Evolutionary conservation across 129 eudicot species (phyloP).

Genomic region (Saussurea involucrata): DNA sequence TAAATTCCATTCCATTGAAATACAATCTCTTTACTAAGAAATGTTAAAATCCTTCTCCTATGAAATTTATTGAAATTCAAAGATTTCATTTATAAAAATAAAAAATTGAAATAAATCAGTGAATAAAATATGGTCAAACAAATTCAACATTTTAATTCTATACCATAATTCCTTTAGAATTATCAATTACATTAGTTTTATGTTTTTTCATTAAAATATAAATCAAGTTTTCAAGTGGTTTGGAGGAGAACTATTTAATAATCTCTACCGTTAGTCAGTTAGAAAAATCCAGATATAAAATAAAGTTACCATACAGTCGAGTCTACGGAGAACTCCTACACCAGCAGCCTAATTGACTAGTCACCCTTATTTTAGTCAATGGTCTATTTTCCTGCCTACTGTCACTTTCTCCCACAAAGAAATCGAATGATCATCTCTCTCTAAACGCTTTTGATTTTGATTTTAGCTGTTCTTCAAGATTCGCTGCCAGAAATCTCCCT

Average conservation of each 20-base stretch:
- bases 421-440: conserved; percentile 23
- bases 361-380: conserved; percentile 24
- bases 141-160: no score
- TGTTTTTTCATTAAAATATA: no score
- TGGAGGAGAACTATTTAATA: background rate
- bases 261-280: background rate
- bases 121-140: no score
- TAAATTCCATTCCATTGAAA: no score
- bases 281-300: conserved; percentile 19
- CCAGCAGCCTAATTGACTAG: conserved; percentile 14
- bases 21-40: no score
- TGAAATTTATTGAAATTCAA: no score
- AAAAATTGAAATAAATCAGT: no score
- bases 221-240: background rate
- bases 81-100: no score
- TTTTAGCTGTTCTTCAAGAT: conserved; percentile 28
- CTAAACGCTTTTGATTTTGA: background rate
- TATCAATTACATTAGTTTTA: no score
- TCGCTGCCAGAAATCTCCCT: background rate
- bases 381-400: conserved; percentile 27
- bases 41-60: no score
- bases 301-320: background rate
- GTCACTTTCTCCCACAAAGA: conserved; percentile 32
- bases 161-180: no score
- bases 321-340: conserved; percentile 16